Conservation (phyloP, 371 early-diverging fungal species). For the Actinomortierella wolfii region DNA sequence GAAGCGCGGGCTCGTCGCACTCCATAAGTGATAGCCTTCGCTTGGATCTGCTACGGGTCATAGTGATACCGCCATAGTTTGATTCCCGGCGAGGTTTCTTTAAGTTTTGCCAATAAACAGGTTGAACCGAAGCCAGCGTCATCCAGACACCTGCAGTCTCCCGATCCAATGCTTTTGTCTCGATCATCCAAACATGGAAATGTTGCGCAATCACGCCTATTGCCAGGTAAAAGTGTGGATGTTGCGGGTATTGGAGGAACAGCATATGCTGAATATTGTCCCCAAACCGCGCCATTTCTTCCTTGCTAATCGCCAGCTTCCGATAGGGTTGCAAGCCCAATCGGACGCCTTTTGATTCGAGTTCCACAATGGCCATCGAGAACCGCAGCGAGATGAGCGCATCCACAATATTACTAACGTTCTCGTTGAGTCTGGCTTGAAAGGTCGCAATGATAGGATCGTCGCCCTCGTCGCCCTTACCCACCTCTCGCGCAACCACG, state of each 20-base stretch:
- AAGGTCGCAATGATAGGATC: constrained; percentile 52
- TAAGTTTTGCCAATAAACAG: constrained; percentile 33
- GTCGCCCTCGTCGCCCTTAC: constrained; percentile 54
- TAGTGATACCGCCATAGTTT: too few relatives aligned
- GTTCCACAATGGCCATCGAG: constrained; percentile 43
- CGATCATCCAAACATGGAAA: constrained; percentile 38
- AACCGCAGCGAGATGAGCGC: constrained; percentile 34
- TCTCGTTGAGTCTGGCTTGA: constrained; percentile 35
- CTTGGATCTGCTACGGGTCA: too few relatives aligned
- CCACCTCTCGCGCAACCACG: constrained; percentile 57
- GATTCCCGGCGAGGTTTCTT: too few relatives aligned
- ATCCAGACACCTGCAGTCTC: constrained; percentile 22
- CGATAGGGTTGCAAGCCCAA: constrained; percentile 38
- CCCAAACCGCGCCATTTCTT: constrained; percentile 27
- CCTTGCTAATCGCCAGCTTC: constrained; percentile 23
- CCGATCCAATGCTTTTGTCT: constrained; percentile 22
- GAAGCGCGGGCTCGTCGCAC: too few relatives aligned
- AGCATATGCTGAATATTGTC: constrained; percentile 31
- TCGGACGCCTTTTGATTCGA: constrained; percentile 21
- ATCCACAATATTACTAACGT: constrained; percentile 34
- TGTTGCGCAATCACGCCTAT: constrained; percentile 32
- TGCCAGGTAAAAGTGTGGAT: constrained; percentile 36
- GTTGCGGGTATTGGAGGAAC: constrained; percentile 40
- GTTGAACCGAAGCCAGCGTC: constrained; percentile 23
- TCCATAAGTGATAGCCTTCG: too few relatives aligned